A percentile compares a stretch with the other conserved stretches of the same genome.
Evolutionary conservation across 2,329 filamentous ascomycete genomes (phyloP).

Genomic region (Epichloe hybrida): DNA sequence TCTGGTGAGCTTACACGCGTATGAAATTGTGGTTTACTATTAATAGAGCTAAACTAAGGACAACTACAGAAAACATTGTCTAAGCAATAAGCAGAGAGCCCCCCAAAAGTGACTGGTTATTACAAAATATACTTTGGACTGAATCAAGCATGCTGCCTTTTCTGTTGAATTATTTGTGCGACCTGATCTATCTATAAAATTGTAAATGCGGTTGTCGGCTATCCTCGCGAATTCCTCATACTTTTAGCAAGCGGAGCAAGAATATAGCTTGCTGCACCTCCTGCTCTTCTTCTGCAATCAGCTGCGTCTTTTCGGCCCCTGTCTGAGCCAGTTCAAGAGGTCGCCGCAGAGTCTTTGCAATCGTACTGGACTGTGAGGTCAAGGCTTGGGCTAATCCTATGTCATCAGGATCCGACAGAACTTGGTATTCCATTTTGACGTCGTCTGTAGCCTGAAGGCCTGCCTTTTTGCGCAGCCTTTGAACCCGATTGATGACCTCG

Average conservation of each 20-base stretch:
- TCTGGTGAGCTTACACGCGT: constrained; percentile 43
- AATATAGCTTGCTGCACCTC: constrained; percentile 75
- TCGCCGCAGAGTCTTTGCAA: constrained; percentile 66
- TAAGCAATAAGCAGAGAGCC: constrained; percentile 8
- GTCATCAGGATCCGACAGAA: constrained; percentile 65
- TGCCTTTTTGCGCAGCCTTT: constrained; percentile 89
- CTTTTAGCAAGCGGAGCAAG: constrained; percentile 59
- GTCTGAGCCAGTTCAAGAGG: constrained; percentile 45
- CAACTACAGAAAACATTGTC: constrained; percentile 13
- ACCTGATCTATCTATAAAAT: background rate
- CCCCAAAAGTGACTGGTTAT: too few relatives aligned
- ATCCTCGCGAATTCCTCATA: constrained; percentile 33
- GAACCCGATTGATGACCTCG: constrained; percentile 87
- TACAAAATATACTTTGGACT: background rate
- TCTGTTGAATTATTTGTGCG: too few relatives aligned
- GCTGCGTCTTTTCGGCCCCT: constrained; percentile 12
- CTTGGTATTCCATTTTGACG: constrained; percentile 83
- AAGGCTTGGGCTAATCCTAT: constrained; percentile 61
- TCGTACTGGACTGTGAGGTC: constrained; percentile 48
- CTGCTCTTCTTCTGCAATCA: constrained; percentile 74
- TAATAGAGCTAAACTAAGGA: background rate
- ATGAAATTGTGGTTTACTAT: background rate
- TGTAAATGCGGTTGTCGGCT: background rate
- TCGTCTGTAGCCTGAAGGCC: constrained; percentile 85
- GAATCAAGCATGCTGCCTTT: background rate